Conservation (phyloP, 345 rosid genomes). For the Sisymbrium irio region DNA sequence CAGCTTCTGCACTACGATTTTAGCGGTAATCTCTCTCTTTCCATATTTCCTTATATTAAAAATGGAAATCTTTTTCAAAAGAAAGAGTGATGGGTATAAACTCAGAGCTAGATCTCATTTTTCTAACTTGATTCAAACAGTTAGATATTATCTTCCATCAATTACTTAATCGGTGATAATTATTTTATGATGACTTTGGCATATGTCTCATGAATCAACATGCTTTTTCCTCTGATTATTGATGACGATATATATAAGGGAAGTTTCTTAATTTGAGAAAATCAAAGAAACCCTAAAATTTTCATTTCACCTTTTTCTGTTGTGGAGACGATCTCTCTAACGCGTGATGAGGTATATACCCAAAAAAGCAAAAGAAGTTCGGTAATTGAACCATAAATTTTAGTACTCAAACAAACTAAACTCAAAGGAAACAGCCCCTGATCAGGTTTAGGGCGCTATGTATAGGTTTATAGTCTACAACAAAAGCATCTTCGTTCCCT, state of each 20-base stretch:
- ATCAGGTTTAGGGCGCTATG: constrained; percentile 34
- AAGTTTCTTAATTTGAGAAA: constrained; percentile 24
- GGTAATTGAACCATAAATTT: constrained; percentile 28
- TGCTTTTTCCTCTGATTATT: background rate
- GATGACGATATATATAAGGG: background rate
- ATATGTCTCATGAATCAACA: constrained; percentile 15
- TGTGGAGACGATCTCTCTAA: background rate
- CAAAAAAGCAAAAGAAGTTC: constrained; percentile 32
- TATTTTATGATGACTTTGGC: constrained; percentile 18
- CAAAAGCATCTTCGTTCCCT: constrained; percentile 8
- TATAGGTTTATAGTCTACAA: constrained; percentile 29
- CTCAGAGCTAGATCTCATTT: constrained; percentile 33
- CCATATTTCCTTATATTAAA: background rate
- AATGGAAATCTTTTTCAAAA: background rate
- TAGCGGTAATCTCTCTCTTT: constrained; percentile 64
- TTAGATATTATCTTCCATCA: background rate
- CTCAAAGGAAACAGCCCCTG: constrained; percentile 31
- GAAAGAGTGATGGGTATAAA: background rate
- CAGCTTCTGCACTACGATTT: constrained; percentile 96
- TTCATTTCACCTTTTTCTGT: background rate
- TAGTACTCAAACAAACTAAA: constrained; percentile 32
- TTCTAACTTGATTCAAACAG: constrained; percentile 10
- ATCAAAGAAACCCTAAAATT: constrained; percentile 30
- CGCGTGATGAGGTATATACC: constrained; percentile 11
- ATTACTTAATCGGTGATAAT: background rate